These are phyloP conservation scores for Cetraspora pellucida DNA, from an alignment of 192 early-diverging fungal genomes.

Conservation along the genomic window DNA sequence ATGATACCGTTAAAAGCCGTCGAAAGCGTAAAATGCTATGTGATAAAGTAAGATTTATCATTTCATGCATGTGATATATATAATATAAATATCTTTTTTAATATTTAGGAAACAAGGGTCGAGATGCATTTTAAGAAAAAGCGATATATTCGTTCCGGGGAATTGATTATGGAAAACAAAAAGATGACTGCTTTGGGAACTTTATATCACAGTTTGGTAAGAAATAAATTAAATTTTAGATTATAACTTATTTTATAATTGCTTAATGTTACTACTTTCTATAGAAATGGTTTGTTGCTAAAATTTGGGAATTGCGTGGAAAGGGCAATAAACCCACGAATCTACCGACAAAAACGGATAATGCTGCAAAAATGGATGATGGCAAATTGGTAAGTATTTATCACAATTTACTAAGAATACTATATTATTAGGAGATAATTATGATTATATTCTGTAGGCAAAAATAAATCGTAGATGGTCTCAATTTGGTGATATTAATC, in stretches of 20 bases:
- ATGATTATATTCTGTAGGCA: constrained; percentile 1
- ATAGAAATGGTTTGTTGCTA: constrained; percentile 70
- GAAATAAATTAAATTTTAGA: constrained; percentile 41
- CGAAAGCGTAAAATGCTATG: constrained; percentile 8
- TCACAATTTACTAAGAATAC: neutral
- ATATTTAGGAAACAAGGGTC: constrained; percentile 66
- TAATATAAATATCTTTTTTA: neutral
- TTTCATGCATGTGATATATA: neutral
- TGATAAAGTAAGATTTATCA: constrained; percentile 8
- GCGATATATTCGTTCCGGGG: constrained; percentile 71
- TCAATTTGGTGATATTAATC: constrained; percentile 1
- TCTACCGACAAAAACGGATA: constrained; percentile 4
- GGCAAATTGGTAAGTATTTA: constrained; percentile 26
- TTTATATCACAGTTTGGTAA: constrained; percentile 84
- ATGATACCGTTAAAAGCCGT: constrained; percentile 35
- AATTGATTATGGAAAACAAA: constrained; percentile 85
- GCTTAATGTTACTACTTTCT: constrained; percentile 15
- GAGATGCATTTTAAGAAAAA: constrained; percentile 81
- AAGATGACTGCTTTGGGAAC: constrained; percentile 71
- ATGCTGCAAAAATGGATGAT: constrained; percentile 28
- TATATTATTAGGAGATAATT: neutral
- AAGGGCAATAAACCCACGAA: neutral
- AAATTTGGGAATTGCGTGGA: constrained; percentile 55
- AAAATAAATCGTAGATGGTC: constrained; percentile 33
- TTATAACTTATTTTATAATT: constrained; percentile 39